Conservation (phyloP, 768 basidiomycete species). For the Amanita thiersii region DNA sequence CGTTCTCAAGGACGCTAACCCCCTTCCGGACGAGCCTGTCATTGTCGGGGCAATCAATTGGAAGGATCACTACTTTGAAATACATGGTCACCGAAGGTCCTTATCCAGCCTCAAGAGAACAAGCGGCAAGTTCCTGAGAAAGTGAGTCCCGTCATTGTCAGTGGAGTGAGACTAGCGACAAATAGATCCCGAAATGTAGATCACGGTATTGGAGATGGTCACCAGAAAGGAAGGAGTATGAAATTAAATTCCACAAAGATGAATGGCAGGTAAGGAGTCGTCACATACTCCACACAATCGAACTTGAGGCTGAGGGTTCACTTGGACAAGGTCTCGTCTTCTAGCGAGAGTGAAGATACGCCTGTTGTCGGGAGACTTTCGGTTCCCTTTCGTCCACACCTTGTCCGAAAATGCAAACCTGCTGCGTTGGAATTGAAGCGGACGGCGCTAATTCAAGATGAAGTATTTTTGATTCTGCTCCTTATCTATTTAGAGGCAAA, state of each 20-base stretch:
- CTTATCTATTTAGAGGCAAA: slow-evolving; percentile 32
- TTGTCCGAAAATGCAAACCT: slow-evolving; percentile 36
- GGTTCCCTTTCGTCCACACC: slow-evolving; percentile 39
- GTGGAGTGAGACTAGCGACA: slow-evolving; percentile 3
- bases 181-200: too few species aligned
- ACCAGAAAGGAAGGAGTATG: slow-evolving; percentile 34
- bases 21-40: slow-evolving; percentile 22
- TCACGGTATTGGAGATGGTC: slow-evolving; percentile 38
- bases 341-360: slow-evolving; percentile 16
- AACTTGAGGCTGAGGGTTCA: slow-evolving; percentile 2
- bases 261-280: slow-evolving; percentile 35
- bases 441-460: slow-evolving; percentile 31
- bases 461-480: slow-evolving; percentile 30
- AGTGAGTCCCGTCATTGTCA: slow-evolving; percentile 15
- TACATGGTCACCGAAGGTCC: slow-evolving; percentile 30
- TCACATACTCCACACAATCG: neutral
- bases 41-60: slow-evolving; percentile 43
- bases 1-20: slow-evolving; percentile 39
- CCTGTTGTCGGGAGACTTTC: slow-evolving; percentile 29
- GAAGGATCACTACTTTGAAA: slow-evolving; percentile 40
- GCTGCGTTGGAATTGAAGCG: slow-evolving; percentile 29
- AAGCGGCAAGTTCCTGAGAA: slow-evolving; percentile 28
- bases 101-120: slow-evolving; percentile 32
- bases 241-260: slow-evolving; percentile 31
- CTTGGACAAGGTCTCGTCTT: slow-evolving; percentile 11